Conservation (phyloP, 768 basidiomycete species). For the Mycena venus region DNA sequence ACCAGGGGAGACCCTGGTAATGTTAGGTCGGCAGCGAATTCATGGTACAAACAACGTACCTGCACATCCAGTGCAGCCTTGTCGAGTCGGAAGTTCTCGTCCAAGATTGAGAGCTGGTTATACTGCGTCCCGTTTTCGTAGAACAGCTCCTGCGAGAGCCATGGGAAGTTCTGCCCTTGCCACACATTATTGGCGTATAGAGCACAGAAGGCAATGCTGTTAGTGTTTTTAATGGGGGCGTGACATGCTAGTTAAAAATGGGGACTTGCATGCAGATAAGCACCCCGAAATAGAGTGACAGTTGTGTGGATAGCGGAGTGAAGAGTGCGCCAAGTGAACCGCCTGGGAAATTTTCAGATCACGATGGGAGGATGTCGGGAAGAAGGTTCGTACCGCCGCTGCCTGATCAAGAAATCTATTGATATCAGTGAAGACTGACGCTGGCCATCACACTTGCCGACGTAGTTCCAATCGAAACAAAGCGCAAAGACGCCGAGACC, state of each 20-base stretch:
- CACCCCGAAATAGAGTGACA: constrained; percentile 64
- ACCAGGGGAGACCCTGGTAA: constrained; percentile 58
- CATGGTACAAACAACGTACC: constrained; percentile 38
- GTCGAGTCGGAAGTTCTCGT: constrained; percentile 64
- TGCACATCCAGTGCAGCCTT: constrained; percentile 58
- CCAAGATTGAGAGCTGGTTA: constrained; percentile 66
- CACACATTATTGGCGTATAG: constrained; percentile 65
- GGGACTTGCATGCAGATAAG: constrained; percentile 64
- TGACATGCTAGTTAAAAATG: not conserved
- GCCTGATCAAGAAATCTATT: not conserved
- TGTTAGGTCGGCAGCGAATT: constrained; percentile 10
- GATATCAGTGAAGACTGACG: not conserved
- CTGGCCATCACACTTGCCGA: constrained; percentile 30
- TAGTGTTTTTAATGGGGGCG: not conserved
- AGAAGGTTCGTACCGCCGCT: constrained; percentile 19
- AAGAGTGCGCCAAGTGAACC: constrained; percentile 59
- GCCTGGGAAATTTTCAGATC: no score
- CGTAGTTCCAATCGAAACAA: constrained; percentile 74
- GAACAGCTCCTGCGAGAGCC: constrained; percentile 65
- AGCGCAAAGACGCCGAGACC: constrained; percentile 72
- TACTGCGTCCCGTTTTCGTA: constrained; percentile 66
- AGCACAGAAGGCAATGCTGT: constrained; percentile 59
- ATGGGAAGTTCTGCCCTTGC: constrained; percentile 71
- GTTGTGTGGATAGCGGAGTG: constrained; percentile 69
- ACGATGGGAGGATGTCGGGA: no score